phyloP scores from a whole-genome alignment of 139 green algal species.

The Auxenochlorella pyrenoidosa region DNA sequence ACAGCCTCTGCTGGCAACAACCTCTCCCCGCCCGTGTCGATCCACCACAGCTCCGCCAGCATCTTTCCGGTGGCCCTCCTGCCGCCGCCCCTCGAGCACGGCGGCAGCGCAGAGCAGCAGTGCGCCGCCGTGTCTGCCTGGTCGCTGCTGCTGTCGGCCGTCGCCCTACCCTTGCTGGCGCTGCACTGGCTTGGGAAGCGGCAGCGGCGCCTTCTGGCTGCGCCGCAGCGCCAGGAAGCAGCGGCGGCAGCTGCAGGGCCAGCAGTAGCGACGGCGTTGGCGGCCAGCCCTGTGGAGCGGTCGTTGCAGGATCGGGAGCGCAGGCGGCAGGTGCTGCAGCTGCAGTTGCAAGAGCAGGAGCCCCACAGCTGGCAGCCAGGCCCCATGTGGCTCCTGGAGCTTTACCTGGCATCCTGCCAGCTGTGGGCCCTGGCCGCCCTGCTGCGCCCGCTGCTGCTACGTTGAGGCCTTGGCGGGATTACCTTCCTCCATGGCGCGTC shows the following conservation, averaged over 20 bases:
- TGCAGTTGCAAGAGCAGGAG: neutral
- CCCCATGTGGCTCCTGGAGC: neutral
- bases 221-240: neutral
- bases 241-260: neutral
- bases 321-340: neutral
- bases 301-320: neutral
- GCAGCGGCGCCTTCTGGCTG: neutral
- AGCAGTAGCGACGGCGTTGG: neutral
- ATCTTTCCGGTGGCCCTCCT: neutral
- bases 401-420: neutral
- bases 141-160: neutral
- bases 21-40: neutral
- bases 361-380: neutral
- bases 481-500: neutral
- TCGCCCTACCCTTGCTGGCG: neutral
- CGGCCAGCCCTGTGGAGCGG: neutral
- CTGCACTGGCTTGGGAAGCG: neutral
- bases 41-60: neutral
- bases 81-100: neutral
- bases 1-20: too few relatives aligned
- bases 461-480: too few relatives aligned
- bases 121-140: neutral
- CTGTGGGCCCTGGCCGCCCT: neutral
- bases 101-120: neutral
- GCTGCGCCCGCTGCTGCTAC: neutral